Percentiles rank a stretch among this genome's conserved stretches.
phyloP scores from a whole-genome alignment of 2,329 filamentous ascomycete species.

The Parafenestella ontariensis region DNA sequence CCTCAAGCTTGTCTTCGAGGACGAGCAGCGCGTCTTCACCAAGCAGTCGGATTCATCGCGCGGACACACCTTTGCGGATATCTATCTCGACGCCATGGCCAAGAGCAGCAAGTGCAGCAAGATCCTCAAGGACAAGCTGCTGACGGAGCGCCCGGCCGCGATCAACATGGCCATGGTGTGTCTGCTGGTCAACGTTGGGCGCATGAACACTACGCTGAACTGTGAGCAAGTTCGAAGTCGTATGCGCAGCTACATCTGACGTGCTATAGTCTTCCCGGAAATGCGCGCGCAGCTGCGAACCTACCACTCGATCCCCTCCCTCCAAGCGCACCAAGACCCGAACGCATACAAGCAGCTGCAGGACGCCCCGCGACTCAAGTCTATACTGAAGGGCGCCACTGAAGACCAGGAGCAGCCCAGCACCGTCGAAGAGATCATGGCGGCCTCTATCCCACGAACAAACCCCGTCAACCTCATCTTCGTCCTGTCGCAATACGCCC shows the following conservation, averaged over 20 bases:
- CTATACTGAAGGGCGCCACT: slow-evolving; percentile 94
- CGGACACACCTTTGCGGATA: slow-evolving; percentile 81
- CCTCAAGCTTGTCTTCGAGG: slow-evolving; percentile 78
- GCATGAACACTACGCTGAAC: slow-evolving; percentile 99
- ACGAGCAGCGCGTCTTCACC: slow-evolving; percentile 80
- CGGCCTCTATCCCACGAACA: slow-evolving; percentile 73
- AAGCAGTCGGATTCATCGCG: slow-evolving; percentile 86
- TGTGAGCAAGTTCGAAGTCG: slow-evolving; percentile 64
- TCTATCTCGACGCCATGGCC: slow-evolving; percentile 99
- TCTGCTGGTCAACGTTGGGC: slow-evolving; percentile 91
- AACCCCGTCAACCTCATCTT: slow-evolving; percentile 99
- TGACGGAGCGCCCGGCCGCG: slow-evolving; percentile 88
- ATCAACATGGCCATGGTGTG: slow-evolving; percentile 99
- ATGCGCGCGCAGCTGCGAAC: slow-evolving; percentile 98
- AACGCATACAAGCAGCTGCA: slow-evolving; percentile 98
- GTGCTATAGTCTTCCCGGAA: slow-evolving; percentile 84
- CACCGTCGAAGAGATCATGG: slow-evolving; percentile 82
- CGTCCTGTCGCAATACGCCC: slow-evolving; percentile 85
- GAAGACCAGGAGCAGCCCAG: slow-evolving; percentile 88
- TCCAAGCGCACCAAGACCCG: slow-evolving; percentile 93
- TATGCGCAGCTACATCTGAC: slow-evolving; percentile 19
- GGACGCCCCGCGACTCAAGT: slow-evolving; percentile 94
- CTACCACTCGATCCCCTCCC: slow-evolving; percentile 95
- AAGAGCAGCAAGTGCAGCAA: slow-evolving; percentile 99
- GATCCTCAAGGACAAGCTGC: slow-evolving; percentile 93